phyloP scores from a whole-genome alignment of 2,329 filamentous ascomycete genomes.

The Aspergillus sp. region DNA sequence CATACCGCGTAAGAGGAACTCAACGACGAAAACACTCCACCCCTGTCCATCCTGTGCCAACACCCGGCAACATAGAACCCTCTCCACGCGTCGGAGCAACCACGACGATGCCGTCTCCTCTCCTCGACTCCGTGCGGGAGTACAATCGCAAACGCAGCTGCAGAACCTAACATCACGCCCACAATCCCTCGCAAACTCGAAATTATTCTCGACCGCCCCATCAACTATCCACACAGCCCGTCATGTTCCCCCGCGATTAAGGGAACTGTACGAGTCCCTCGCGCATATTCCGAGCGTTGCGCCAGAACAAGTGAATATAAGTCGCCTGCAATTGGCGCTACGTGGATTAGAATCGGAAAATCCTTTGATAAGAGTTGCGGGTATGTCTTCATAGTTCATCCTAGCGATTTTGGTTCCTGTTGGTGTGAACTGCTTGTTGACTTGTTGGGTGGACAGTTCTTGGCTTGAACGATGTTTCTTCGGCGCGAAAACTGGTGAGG shows the following conservation, averaged over 20 bases:
- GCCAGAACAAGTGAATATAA: constrained; percentile 57
- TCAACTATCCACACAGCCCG: constrained; percentile 54
- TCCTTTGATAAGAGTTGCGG: constrained; percentile 57
- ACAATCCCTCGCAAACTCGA: constrained; percentile 41
- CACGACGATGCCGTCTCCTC: not conserved
- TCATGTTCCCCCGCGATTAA: constrained; percentile 52
- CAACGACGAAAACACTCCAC: constrained; percentile 23
- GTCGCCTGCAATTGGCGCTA: constrained; percentile 59
- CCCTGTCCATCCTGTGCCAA: constrained; percentile 44
- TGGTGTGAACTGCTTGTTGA: not conserved
- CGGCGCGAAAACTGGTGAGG: constrained; percentile 62
- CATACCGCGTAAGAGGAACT: constrained; percentile 30
- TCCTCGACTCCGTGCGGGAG: not conserved
- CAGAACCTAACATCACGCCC: not conserved
- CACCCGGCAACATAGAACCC: constrained; percentile 28
- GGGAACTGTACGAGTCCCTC: constrained; percentile 55
- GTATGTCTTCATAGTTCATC: constrained; percentile 31
- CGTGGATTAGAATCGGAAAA: constrained; percentile 56
- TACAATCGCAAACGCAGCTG: constrained; percentile 4
- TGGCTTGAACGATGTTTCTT: constrained; percentile 49
- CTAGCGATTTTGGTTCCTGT: not conserved
- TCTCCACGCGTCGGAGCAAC: constrained; percentile 28
- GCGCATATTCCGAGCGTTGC: constrained; percentile 53
- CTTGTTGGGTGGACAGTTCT: constrained; percentile 41
- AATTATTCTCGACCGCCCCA: constrained; percentile 23